Conservation (phyloP, 2,329 filamentous ascomycete species). For the Ustulina deusta region DNA sequence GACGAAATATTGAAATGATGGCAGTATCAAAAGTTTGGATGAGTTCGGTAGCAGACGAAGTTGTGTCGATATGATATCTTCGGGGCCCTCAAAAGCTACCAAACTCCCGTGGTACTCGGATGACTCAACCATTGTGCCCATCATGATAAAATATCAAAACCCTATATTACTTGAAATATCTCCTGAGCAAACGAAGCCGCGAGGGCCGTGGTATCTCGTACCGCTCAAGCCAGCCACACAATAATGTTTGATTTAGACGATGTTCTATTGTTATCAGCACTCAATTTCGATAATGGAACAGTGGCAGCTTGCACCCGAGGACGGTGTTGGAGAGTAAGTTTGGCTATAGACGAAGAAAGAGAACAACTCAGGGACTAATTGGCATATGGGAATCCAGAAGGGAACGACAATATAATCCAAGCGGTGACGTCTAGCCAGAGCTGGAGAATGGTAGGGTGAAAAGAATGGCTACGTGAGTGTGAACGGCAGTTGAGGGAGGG, state of each 20-base stretch:
- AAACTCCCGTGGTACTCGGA: conserved; percentile 60
- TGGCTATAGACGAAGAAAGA: neutral
- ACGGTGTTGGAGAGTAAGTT: conserved; percentile 4
- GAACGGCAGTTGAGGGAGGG: conserved; percentile 2
- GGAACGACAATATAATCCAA: conserved; percentile 7
- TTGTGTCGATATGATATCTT: conserved; percentile 68
- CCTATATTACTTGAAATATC: conserved; percentile 10
- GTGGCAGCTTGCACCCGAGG: neutral
- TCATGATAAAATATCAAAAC: conserved; percentile 27
- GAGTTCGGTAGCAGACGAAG: conserved; percentile 70
- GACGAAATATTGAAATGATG: conserved; percentile 63
- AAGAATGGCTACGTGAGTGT: conserved; percentile 1
- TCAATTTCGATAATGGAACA: neutral
- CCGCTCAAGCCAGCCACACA: neutral
- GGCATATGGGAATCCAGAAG: conserved; percentile 1
- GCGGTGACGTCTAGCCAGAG: conserved; percentile 14
- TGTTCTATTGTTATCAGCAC: neutral
- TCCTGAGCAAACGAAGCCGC: neutral
- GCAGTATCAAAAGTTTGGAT: conserved; percentile 68
- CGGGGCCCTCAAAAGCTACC: conserved; percentile 70
- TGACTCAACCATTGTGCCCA: conserved; percentile 45
- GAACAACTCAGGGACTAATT: neutral
- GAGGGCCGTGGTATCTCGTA: conserved; percentile 8
- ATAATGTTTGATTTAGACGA: neutral
- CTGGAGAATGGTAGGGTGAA: conserved; percentile 15